Evolutionary conservation across 371 early-diverging fungal species (phyloP).

Genomic region (Apophysomyces trapeziformis): DNA sequence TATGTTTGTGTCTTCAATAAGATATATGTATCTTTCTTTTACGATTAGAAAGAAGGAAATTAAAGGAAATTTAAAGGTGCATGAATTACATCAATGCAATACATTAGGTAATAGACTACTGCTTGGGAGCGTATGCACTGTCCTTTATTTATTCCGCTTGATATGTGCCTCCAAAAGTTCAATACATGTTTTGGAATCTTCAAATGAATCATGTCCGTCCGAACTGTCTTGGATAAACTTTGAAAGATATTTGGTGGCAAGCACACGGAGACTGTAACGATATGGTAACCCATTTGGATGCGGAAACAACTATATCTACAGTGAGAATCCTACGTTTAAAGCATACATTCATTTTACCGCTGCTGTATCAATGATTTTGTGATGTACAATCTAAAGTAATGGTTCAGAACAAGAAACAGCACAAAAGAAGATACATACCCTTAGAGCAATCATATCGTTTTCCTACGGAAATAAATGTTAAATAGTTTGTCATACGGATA

Average conservation of each 20-base stretch:
- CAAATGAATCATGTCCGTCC: slow-evolving; percentile 62
- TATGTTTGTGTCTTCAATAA: too few species aligned
- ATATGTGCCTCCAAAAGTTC: slow-evolving; percentile 38
- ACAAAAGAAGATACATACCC: slow-evolving; percentile 21
- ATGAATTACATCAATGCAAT: too few species aligned
- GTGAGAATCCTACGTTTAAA: background rate
- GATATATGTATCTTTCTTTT: too few species aligned
- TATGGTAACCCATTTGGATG: slow-evolving; percentile 52
- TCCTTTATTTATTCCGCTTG: background rate
- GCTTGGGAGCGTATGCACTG: too few species aligned
- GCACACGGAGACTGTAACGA: slow-evolving; percentile 39
- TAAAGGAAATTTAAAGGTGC: too few species aligned
- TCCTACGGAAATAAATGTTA: slow-evolving; percentile 21
- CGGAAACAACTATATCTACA: slow-evolving; percentile 38
- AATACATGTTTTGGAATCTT: slow-evolving; percentile 61
- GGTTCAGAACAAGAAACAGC: background rate
- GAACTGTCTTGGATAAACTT: slow-evolving; percentile 59
- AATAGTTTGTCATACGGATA: background rate
- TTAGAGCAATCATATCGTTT: slow-evolving; percentile 54
- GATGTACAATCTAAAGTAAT: slow-evolving; percentile 32
- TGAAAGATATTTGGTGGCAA: slow-evolving; percentile 36
- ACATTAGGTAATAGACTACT: too few species aligned
- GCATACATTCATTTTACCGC: slow-evolving; percentile 31
- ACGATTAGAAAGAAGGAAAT: too few species aligned
- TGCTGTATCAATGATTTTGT: slow-evolving; percentile 48